phyloP scores from a whole-genome alignment of 306 rosid genomes.

The Vigna angularis region DNA sequence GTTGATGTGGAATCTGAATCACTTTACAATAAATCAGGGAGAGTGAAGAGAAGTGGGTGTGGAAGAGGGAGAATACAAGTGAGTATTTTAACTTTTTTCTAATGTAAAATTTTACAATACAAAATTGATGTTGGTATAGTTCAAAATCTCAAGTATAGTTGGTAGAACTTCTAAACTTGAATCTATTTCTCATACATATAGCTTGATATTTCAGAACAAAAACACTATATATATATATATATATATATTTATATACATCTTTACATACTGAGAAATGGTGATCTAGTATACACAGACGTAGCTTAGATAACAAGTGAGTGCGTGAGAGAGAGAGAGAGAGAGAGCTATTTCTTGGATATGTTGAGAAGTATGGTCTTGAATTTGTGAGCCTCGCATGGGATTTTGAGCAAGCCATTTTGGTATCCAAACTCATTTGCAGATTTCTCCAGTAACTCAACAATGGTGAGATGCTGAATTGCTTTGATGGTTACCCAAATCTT shows the following conservation, averaged over 20 bases:
- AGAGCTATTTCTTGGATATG: conserved; percentile 9
- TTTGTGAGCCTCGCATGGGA: conserved; percentile 18
- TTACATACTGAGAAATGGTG: not conserved
- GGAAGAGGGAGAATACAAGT: too few relatives aligned
- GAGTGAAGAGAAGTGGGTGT: too few relatives aligned
- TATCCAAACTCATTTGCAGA: conserved; percentile 47
- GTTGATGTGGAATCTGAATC: too few relatives aligned
- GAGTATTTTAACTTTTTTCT: too few relatives aligned
- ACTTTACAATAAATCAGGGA: too few relatives aligned
- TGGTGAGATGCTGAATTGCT: conserved; percentile 46
- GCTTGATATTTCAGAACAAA: not conserved
- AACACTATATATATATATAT: too few relatives aligned
- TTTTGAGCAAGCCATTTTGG: conserved; percentile 50
- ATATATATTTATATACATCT: not conserved
- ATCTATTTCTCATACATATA: not conserved
- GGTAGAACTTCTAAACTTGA: not conserved
- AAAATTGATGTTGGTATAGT: too few relatives aligned
- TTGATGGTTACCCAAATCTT: conserved; percentile 53
- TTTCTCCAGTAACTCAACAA: conserved; percentile 46
- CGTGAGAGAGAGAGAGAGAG: too few relatives aligned
- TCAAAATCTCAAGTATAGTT: not conserved
- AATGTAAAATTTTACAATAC: too few relatives aligned
- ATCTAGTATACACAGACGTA: not conserved
- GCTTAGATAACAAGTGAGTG: too few relatives aligned
- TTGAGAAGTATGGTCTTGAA: conserved; percentile 39